These are phyloP conservation scores for Torulaspora globosa DNA, from an alignment of 1,139 yeast genomes.

Conservation along the genomic window DNA sequence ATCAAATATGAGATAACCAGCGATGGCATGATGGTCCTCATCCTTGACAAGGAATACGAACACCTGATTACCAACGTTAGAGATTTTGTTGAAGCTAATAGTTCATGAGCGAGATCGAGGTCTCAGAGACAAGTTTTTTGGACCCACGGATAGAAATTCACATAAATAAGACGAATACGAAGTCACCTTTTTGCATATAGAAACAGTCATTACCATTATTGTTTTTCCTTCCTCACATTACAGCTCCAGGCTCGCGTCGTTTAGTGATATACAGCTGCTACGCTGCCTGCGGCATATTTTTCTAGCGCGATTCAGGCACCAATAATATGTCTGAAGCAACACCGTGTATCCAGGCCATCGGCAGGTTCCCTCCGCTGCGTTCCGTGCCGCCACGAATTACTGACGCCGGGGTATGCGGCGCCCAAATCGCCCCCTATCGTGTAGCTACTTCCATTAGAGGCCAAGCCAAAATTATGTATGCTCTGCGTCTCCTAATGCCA, in stretches of 20 bases:
- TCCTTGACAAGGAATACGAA: constrained; percentile 41
- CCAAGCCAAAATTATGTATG: not conserved
- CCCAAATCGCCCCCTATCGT: not conserved
- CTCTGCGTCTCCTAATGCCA: not conserved
- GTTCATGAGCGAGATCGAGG: not conserved
- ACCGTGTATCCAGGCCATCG: not conserved
- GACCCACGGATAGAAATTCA: not conserved
- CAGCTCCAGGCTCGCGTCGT: not conserved
- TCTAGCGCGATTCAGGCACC: not conserved
- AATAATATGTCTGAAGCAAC: not conserved
- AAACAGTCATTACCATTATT: constrained; percentile 2
- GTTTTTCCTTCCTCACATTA: constrained; percentile 2
- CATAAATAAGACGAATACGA: constrained; percentile 3
- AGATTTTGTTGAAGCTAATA: constrained; percentile 26
- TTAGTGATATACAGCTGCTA: not conserved
- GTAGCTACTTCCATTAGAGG: not conserved
- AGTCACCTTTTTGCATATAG: constrained; percentile 8
- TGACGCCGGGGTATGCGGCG: not conserved
- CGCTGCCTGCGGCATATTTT: constrained; percentile 4
- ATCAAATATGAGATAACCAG: constrained; percentile 69
- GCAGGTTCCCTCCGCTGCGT: not conserved
- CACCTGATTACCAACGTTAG: constrained; percentile 31
- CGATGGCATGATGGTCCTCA: constrained; percentile 62
- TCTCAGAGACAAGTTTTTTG: not conserved
- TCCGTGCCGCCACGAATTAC: not conserved